Evolutionary conservation across 2,329 filamentous ascomycete genomes (phyloP), one percentile per base, ranked within the genome.

Genomic region (Dactylellina parvicollis): DNA sequence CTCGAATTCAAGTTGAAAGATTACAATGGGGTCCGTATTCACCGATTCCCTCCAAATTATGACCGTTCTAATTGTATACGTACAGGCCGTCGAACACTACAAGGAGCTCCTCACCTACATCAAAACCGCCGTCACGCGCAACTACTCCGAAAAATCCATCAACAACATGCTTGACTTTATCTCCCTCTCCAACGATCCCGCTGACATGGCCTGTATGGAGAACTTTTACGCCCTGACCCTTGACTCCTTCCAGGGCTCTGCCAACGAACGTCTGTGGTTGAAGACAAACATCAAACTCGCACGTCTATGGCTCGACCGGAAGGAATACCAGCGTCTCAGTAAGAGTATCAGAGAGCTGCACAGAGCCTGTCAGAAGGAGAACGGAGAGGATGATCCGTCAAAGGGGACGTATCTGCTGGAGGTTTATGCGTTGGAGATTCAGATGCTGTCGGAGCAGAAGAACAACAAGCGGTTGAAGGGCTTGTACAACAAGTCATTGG

Each of bases 131-230:
- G 94, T 99, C 49, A 98, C 95, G 40, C 89, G 95, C 75, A 99
- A 98, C 82, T 98, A 98, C 82, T 97, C 95, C 1, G 95, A 99
- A 82, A 98, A 98, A 81, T 98, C 94, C 10, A 96, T 99, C 83
- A 98, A 98, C 83, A 98, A 97, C 81, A 96, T 99, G 89, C 88
- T 99, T 49, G 95, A 98, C 82, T 96, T 90, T 80, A 95, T 99
- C 76, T 91, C 88, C n/a, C 85, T 88, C 10, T 86, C 89, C 38
- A 89, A 89, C 66, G 88, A 90, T 75, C 86, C 88, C 73, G 86
- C 88, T 5, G 87, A 88, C 44, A 90, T 90, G 78, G 84, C 87
- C 75, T 94, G 90, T 81, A 96, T 98, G 88, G 94, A 97, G 80
- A 87, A 92, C 76, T 96, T 99, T 84, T 99, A 98, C 82, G 94